Conservation (phyloP, 2,329 filamentous ascomycete genomes). For the Fusarium hainanense region DNA sequence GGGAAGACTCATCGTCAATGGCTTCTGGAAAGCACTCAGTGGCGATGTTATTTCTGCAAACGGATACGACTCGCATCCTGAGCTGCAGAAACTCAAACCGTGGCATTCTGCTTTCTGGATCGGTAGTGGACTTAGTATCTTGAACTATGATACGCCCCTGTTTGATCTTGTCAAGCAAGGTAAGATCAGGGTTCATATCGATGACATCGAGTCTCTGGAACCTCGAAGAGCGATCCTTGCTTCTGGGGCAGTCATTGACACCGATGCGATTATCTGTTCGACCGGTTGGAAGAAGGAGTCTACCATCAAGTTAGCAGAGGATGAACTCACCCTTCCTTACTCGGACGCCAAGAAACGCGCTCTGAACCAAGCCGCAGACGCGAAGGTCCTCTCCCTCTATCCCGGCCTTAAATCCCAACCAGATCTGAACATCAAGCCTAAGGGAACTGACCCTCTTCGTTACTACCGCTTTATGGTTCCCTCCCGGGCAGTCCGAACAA, state of each 20-base stretch:
- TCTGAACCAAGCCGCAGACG: conserved; percentile 29
- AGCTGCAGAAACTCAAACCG: conserved; percentile 55
- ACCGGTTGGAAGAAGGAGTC: conserved; percentile 64
- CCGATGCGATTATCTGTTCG: conserved; percentile 61
- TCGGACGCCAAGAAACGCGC: conserved; percentile 2
- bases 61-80: conserved; percentile 57
- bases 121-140: conserved; percentile 62
- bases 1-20: conserved; percentile 59
- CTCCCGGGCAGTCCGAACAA: conserved; percentile 13
- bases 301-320: conserved; percentile 55
- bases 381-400: conserved; percentile 31
- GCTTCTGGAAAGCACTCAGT: conserved; percentile 62
- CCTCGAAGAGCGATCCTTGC: conserved; percentile 55
- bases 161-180: conserved; percentile 63
- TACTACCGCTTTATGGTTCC: conserved; percentile 48
- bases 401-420: conserved; percentile 41
- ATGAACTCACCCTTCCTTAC: conserved; percentile 33
- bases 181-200: conserved; percentile 59
- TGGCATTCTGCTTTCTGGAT: conserved; percentile 59
- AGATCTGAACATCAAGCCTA: conserved; percentile 30
- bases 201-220: conserved; percentile 57
- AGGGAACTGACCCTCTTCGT: conserved; percentile 37
- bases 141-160: conserved; percentile 63
- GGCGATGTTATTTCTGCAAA: conserved; percentile 60
- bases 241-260: conserved; percentile 53